Evolutionary conservation across 176 grass and related monocot species (phyloP).

Genomic region (Dendrocalamus sinicus): DNA sequence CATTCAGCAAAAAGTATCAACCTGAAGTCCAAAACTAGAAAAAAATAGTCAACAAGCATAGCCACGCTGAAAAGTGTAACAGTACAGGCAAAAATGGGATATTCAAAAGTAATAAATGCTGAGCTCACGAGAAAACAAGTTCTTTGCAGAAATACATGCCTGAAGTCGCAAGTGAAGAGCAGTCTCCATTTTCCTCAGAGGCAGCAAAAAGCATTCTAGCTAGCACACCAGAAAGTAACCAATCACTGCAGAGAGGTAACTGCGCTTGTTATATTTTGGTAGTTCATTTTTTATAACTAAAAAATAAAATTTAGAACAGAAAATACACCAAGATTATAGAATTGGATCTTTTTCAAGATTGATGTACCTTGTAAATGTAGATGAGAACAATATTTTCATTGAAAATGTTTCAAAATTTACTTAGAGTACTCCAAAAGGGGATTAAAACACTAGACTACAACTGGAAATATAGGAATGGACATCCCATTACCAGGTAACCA

Average conservation of each 20-base stretch:
- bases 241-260: conserved; percentile 61
- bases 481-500: neutral
- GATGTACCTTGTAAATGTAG: neutral
- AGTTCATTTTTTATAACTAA: conserved; percentile 14
- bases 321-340: conserved; percentile 32
- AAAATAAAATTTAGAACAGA: conserved; percentile 13
- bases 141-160: conserved; percentile 55
- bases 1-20: too few species aligned
- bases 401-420: neutral
- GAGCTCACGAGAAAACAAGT: conserved; percentile 5
- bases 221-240: conserved; percentile 82
- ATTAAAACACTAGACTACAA: neutral
- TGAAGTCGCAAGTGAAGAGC: conserved; percentile 72
- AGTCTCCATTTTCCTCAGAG: conserved; percentile 64
- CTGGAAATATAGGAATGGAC: neutral
- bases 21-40: conserved; percentile 15
- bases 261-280: conserved; percentile 10
- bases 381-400: neutral
- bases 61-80: neutral
- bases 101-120: neutral
- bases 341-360: neutral
- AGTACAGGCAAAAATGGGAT: conserved; percentile 14
- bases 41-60: neutral
- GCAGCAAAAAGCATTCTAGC: conserved; percentile 75
- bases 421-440: neutral